Conservation (phyloP, 192 early-diverging fungal species). For the Coemansia sp. region DNA sequence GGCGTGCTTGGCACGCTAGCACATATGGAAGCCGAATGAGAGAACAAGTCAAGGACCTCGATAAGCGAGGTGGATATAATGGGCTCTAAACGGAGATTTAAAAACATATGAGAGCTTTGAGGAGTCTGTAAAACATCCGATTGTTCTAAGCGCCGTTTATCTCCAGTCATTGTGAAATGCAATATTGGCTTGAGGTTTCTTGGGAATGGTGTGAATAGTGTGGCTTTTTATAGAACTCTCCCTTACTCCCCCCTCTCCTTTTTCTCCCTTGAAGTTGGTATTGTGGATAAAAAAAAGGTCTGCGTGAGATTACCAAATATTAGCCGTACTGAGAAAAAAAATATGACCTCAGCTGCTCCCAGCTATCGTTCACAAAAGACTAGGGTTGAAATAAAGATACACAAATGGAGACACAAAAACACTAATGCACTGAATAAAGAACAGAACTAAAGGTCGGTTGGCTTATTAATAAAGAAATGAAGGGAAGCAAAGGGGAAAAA, state of each 20-base stretch:
- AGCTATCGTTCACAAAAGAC: too few species aligned
- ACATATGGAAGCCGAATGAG: conserved; percentile 27
- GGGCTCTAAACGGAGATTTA: conserved; percentile 47
- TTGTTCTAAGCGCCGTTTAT: conserved; percentile 36
- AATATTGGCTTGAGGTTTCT: too few species aligned
- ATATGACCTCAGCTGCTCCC: too few species aligned
- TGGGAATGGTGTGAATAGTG: too few species aligned
- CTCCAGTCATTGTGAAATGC: conserved; percentile 24
- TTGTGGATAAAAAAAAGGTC: too few species aligned
- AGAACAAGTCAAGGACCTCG: conserved; percentile 41
- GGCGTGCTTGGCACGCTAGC: conserved; percentile 49
- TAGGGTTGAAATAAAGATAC: background rate
- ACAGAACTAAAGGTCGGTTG: too few species aligned
- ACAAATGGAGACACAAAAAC: background rate
- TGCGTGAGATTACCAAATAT: too few species aligned
- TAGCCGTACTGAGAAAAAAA: too few species aligned
- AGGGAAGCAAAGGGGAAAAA: background rate
- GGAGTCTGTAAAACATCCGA: conserved; percentile 25
- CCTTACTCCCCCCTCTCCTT: too few species aligned
- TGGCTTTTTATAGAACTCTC: too few species aligned
- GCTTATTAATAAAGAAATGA: conserved; percentile 5
- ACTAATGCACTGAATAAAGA: background rate
- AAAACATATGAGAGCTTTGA: conserved; percentile 27
- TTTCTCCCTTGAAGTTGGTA: too few species aligned
- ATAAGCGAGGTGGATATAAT: conserved; percentile 48